Conservation (phyloP, 371 early-diverging fungal species). For the Entomophthora muscae region DNA sequence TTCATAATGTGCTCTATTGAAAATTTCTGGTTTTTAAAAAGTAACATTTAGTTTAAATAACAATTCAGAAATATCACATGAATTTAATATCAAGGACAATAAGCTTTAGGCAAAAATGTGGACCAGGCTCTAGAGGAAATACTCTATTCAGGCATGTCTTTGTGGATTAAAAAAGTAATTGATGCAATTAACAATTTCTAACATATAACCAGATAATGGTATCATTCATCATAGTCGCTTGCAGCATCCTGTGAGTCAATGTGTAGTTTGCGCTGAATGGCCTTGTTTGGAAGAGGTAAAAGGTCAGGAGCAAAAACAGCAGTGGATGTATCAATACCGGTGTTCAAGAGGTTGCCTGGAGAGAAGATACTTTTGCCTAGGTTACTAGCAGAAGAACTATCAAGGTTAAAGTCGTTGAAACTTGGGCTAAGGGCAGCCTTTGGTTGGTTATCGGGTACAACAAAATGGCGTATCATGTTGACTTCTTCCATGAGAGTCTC, state of each 20-base stretch:
- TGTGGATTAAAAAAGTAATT: too few species aligned
- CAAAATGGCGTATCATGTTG: slow-evolving; percentile 25
- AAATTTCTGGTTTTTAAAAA: too few species aligned
- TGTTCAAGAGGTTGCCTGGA: background rate
- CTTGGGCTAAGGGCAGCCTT: background rate
- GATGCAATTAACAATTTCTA: too few species aligned
- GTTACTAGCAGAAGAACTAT: background rate
- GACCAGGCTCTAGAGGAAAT: too few species aligned
- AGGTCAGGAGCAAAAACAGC: slow-evolving; percentile 4
- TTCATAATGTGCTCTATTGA: too few species aligned
- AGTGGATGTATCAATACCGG: background rate
- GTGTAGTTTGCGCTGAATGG: slow-evolving; percentile 2
- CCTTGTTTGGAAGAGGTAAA: background rate
- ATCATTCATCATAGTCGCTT: background rate
- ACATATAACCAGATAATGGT: background rate
- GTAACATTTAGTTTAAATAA: too few species aligned
- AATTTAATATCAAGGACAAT: too few species aligned
- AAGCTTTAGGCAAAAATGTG: too few species aligned
- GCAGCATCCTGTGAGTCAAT: background rate
- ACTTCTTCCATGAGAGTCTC: slow-evolving; percentile 76
- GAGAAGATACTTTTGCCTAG: background rate
- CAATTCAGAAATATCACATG: too few species aligned
- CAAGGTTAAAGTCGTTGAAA: background rate
- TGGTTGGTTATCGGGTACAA: background rate
- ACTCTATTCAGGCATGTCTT: too few species aligned